Evolutionary conservation across 2,329 filamentous ascomycete species (phyloP).

Genomic region (Paecilomyces niveus): DNA sequence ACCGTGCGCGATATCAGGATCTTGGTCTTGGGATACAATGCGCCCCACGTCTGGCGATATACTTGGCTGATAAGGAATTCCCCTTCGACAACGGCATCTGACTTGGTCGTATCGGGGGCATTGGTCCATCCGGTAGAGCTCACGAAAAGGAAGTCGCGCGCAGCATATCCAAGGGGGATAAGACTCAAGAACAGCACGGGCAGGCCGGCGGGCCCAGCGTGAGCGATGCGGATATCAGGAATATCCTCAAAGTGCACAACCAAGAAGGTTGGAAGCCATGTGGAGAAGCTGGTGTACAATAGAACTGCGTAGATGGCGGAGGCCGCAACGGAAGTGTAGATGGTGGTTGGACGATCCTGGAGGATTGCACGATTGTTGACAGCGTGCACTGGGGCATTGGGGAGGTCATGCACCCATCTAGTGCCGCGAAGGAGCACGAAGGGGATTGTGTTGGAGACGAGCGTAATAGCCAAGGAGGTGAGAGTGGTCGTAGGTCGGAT

Average conservation of each 20-base stretch:
- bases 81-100: constrained; percentile 51
- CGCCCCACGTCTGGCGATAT: constrained; percentile 52
- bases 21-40: constrained; percentile 52
- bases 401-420: constrained; percentile 56
- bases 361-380: constrained; percentile 59
- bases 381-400: constrained; percentile 33
- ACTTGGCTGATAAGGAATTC: constrained; percentile 68
- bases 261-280: constrained; percentile 65
- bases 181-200: constrained; percentile 44
- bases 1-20: constrained; percentile 58
- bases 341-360: constrained; percentile 54
- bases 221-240: constrained; percentile 59
- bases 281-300: constrained; percentile 61
- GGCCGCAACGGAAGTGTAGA: constrained; percentile 61
- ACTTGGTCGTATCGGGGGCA: constrained; percentile 42
- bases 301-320: constrained; percentile 68
- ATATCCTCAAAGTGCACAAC: constrained; percentile 69
- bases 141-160: constrained; percentile 67
- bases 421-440: constrained; percentile 67
- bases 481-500: constrained; percentile 56
- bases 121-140: constrained; percentile 42
- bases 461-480: constrained; percentile 59
- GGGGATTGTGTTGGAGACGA: constrained; percentile 62
- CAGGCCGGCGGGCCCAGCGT: constrained; percentile 52
- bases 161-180: constrained; percentile 63